Evolutionary conservation across 495 filamentous ascomycete species (phyloP), one percentile per base, ranked within the genome.

Genomic region (Eremomyces bilateralis): DNA sequence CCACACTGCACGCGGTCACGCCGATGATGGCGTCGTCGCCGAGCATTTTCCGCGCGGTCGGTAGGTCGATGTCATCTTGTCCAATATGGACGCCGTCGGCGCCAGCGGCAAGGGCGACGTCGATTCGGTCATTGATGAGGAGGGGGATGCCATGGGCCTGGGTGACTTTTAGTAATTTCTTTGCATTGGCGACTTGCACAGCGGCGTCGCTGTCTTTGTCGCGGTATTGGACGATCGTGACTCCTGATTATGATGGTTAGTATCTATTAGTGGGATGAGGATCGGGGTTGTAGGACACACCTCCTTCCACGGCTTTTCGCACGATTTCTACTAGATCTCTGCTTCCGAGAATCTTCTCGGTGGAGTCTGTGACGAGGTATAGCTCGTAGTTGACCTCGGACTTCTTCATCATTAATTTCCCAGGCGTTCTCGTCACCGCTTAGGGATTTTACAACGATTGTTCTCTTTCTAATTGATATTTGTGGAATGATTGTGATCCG

Each of bases 331-430:
- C 67, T 27, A 93, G 60, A 47, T 84, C 65, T 34, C 63, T 63
- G 30, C 65, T 58, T 29, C 74, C 73, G 18, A 92, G 68, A 36
- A 92, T 79, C 3, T 71, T 65, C 12, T 69, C 63, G 4, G 80
- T 84, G 16, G 82, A 90, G 60, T 94, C 83, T 1, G 85, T 95
- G 39, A 94, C 85, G 30, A 95, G 62, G 51, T 95, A 95, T 3
- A 93, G 54, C 5, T 73, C 69, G 40, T 74, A 64, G 43, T 76
- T 58, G 17, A 67, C 38, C 5, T 40, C 20, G 18, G 64, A 27
- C n/a, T 39, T 35, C 45, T 43, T 51, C 15, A 32, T 38, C n/a
- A 21, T 10, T n/a, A n/a, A n/a, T n/a, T n/a, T n/a, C n/a, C n/a
- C n/a, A n/a, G n/a, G n/a, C n/a, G n/a, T n/a, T n/a, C n/a, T n/a